phyloP scores from a whole-genome alignment of 345 rosid genomes.

The Angophora floribunda region DNA sequence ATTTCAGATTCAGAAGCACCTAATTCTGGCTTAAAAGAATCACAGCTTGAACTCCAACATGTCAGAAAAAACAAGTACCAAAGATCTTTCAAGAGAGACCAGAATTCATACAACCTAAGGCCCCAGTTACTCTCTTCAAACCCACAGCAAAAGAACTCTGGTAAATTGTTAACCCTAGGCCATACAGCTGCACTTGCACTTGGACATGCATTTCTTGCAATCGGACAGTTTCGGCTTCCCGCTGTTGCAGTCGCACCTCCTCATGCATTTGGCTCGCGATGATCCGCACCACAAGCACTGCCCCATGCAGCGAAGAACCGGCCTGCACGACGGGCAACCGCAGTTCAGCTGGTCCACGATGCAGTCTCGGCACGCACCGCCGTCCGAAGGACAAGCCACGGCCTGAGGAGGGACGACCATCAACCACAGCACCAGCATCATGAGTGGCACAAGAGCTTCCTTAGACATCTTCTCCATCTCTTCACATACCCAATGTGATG shows the following conservation, averaged over 20 bases:
- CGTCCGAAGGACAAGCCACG: not conserved
- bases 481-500: not conserved
- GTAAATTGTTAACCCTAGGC: not conserved
- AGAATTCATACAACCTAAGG: not conserved
- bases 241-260: conserved; percentile 43
- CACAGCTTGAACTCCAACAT: not conserved
- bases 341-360: conserved; percentile 38
- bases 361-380: conserved; percentile 40
- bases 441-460: not conserved
- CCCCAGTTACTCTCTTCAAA: not conserved
- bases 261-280: conserved; percentile 22
- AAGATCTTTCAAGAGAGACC: not conserved
- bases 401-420: conserved; percentile 4
- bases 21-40: not conserved
- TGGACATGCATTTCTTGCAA: conserved; percentile 61
- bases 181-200: conserved; percentile 65
- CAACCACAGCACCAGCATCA: conserved; percentile 5
- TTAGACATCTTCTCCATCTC: not conserved
- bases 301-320: conserved; percentile 65
- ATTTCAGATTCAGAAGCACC: not conserved
- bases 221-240: conserved; percentile 36
- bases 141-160: not conserved
- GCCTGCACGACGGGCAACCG: conserved; percentile 46
- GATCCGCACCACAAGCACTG: conserved; percentile 72
- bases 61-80: not conserved